Evolutionary conservation across 805 yeast genomes (phyloP), one percentile per base, ranked within the genome.

Genomic region (Candida chilensis): DNA sequence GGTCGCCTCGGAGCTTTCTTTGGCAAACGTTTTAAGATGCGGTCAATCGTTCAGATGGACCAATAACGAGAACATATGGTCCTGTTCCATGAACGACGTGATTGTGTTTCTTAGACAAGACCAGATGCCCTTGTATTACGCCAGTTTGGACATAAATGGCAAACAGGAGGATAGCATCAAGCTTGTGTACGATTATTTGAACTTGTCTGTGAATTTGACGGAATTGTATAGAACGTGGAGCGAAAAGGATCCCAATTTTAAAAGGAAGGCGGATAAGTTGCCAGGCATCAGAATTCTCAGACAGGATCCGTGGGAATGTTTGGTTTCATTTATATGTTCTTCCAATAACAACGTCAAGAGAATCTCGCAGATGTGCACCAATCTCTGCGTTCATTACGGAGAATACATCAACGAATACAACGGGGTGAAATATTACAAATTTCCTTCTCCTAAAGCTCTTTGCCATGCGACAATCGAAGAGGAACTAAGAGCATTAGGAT

Each of bases 281-380:
- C 61, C 61, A 4, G 97, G 96, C 0, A 76, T 90, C 13, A 59
- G 98, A 18, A 85, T 90, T 38, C 64, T 92, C 17, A 66, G 88
- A 21, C 97, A 92, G 51, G 96, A 90, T 39, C 97, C 98, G 0
- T 92, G 97, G 97, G 98, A 92, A 42, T 86, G 90, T 26, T 60
- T 87, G 27, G 59, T 90, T 13, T 82, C 92, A 2, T 92, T 90
- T 40, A 92, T 92, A 8, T 92, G 97, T 55, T 85, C 95, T 2
- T 78, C 94, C n/a, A 92, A 92, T 52, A 92, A 92, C 54, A 92
- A 92, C 45, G 92, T 92, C 32, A 86, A 90, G 46, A 65, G 98
- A 21, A 92, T 92, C 27, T 81, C 95, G 2, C 79, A 80, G 44
- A 87, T 92, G 95, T 92, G 96, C 50, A 85, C 84, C 38, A 67